Evolutionary conservation across 768 basidiomycete genomes (phyloP).

Genomic region (Boletus pseudopeckii): DNA sequence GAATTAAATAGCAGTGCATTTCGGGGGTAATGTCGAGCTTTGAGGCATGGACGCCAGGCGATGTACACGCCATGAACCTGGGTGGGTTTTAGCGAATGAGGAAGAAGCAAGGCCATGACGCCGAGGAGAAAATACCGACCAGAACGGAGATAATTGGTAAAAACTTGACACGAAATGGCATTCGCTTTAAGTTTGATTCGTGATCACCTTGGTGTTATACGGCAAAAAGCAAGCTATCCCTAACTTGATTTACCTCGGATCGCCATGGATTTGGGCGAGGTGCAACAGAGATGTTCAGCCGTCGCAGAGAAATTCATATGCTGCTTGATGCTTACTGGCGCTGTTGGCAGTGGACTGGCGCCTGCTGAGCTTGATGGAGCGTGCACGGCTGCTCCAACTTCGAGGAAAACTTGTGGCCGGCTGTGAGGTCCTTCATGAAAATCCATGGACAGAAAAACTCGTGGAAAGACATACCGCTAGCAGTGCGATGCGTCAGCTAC

Average conservation of each 20-base stretch:
- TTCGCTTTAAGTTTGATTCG: not conserved
- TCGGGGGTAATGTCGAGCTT: conserved; percentile 11
- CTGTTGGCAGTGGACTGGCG: conserved; percentile 2
- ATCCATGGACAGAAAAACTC: conserved; percentile 11
- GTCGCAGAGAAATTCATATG: not conserved
- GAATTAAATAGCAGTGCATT: conserved; percentile 14
- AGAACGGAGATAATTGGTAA: conserved; percentile 10
- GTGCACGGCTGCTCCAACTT: conserved; percentile 6
- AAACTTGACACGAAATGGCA: conserved; percentile 5
- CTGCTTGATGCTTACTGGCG: not conserved
- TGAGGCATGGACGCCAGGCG: conserved; percentile 26
- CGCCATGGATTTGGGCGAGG: not conserved
- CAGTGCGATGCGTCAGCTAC: conserved; percentile 17
- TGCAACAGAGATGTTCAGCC: not conserved
- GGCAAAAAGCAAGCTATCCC: not conserved
- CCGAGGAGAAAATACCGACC: not conserved
- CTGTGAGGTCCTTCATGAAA: conserved; percentile 13
- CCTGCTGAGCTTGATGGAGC: conserved; percentile 4
- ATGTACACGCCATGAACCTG: conserved; percentile 18
- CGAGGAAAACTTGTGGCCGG: conserved; percentile 28
- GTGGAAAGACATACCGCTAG: conserved; percentile 10
- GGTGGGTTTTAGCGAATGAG: conserved; percentile 17
- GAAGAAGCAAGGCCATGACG: conserved; percentile 23
- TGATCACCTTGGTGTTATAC: conserved; percentile 1
- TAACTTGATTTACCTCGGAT: conserved; percentile 5